Conservation (phyloP, 345 rosid genomes). For the Hevea brasiliensis region DNA sequence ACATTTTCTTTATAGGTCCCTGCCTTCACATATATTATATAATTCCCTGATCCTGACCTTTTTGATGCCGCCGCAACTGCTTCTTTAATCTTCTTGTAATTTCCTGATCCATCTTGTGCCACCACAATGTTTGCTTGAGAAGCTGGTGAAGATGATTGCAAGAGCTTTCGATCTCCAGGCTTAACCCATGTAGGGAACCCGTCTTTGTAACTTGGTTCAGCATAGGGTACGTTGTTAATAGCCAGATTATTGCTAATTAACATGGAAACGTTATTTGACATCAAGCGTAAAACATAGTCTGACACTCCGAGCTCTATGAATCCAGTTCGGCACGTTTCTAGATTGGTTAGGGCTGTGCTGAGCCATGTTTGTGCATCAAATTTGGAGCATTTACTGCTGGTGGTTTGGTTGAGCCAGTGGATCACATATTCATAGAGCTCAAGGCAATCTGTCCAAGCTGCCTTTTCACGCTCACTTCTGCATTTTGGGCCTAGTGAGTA, state of each 20-base stretch:
- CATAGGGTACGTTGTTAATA: conserved; percentile 22
- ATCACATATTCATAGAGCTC: conserved; percentile 31
- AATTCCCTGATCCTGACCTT: conserved; percentile 30
- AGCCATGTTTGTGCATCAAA: conserved; percentile 49
- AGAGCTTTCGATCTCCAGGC: conserved; percentile 36
- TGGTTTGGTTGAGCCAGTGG: conserved; percentile 27
- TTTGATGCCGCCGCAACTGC: conserved; percentile 39
- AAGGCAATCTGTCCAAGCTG: conserved; percentile 39
- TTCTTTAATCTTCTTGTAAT: conserved; percentile 31
- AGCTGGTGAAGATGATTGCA: conserved; percentile 30
- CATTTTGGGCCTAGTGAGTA: conserved; percentile 29
- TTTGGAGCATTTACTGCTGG: conserved; percentile 15
- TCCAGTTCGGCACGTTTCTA: conserved; percentile 40
- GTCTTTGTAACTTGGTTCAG: background rate
- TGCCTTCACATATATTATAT: conserved; percentile 35
- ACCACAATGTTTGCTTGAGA: conserved; percentile 39
- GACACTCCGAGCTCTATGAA: conserved; percentile 39
- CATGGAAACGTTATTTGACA: conserved; percentile 37
- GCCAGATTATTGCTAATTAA: conserved; percentile 45
- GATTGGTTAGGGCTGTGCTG: conserved; percentile 43
- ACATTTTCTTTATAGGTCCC: conserved; percentile 32
- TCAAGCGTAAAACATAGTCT: conserved; percentile 31
- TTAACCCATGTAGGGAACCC: conserved; percentile 42
- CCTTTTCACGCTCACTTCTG: conserved; percentile 26
- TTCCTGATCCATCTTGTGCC: conserved; percentile 47